phyloP scores from a whole-genome alignment of 2,329 filamentous ascomycete species.

The Monilinia vaccinii-corymbosi region DNA sequence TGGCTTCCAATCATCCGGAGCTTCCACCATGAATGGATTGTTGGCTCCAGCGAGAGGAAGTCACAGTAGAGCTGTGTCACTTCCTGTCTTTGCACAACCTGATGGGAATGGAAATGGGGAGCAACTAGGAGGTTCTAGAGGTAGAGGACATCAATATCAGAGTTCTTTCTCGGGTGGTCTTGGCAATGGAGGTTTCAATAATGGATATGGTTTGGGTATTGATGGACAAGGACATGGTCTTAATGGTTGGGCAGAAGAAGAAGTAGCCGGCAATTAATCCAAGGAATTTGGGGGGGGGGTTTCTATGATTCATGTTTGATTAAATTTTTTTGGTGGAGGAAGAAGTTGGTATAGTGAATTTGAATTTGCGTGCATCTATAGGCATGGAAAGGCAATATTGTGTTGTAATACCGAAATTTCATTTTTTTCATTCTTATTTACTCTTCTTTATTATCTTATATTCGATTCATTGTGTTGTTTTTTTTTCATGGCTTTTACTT shows the following conservation, averaged over 20 bases:
- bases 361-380: not conserved
- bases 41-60: slow-evolving; percentile 61
- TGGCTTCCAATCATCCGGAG: slow-evolving; percentile 40
- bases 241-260: slow-evolving; percentile 59
- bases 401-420: slow-evolving; percentile 7
- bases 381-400: slow-evolving; percentile 6
- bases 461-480: slow-evolving; percentile 6
- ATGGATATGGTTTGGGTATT: slow-evolving; percentile 51
- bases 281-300: not conserved
- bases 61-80: slow-evolving; percentile 66
- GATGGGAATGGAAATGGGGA: slow-evolving; percentile 35
- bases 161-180: slow-evolving; percentile 39
- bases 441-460: not conserved
- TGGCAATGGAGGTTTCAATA: slow-evolving; percentile 19
- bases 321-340: not conserved
- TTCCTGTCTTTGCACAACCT: slow-evolving; percentile 62
- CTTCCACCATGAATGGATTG: slow-evolving; percentile 67
- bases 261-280: slow-evolving; percentile 24
- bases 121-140: slow-evolving; percentile 28
- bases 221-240: slow-evolving; percentile 48
- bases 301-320: not conserved
- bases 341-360: not conserved
- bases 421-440: not conserved
- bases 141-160: slow-evolving; percentile 56
- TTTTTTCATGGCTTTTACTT: not conserved